Percentiles rank a stretch among this genome's conserved stretches.
Evolutionary conservation across 441 rosid genomes (phyloP).

Genomic region (Pelargonium fulgidum): DNA sequence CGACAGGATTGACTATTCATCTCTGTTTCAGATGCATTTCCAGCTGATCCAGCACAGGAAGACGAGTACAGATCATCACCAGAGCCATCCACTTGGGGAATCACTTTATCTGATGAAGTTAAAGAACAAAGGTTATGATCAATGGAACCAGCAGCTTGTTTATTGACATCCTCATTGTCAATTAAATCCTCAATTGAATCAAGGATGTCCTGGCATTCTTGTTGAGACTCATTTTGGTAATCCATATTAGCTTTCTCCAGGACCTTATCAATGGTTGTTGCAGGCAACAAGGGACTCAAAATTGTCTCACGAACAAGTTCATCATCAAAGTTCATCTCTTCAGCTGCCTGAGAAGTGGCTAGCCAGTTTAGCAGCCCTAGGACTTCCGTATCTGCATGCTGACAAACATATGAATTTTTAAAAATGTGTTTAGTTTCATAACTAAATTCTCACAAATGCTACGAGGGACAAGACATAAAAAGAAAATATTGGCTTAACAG

Average conservation of each 20-base stretch:
- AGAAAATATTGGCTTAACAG: not conserved
- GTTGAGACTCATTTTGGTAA: conserved; percentile 77
- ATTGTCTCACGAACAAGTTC: conserved; percentile 76
- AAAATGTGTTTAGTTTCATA: conserved; percentile 10
- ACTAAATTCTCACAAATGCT: not conserved
- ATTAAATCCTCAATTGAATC: conserved; percentile 65
- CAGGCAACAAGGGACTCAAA: conserved; percentile 72
- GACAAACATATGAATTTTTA: conserved; percentile 19
- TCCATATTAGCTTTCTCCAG: conserved; percentile 79
- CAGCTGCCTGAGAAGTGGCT: conserved; percentile 84
- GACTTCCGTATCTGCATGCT: conserved; percentile 69
- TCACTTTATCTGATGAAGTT: conserved; percentile 35
- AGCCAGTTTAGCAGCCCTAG: conserved; percentile 84
- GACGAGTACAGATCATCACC: conserved; percentile 35
- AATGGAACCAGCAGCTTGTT: conserved; percentile 27
- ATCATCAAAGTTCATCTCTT: conserved; percentile 93
- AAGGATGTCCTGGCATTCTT: conserved; percentile 95
- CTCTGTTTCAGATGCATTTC: conserved; percentile 36
- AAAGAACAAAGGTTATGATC: conserved; percentile 23
- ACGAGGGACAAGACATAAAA: conserved; percentile 10
- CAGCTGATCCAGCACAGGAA: conserved; percentile 32
- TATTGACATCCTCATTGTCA: conserved; percentile 40
- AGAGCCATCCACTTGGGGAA: conserved; percentile 45
- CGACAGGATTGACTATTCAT: conserved; percentile 34
- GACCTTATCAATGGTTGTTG: conserved; percentile 55